Percentiles rank a stretch among this genome's conserved stretches.
Conservation (phyloP, 164 flowering plant genomes). For the Vitis riparia region DNA sequence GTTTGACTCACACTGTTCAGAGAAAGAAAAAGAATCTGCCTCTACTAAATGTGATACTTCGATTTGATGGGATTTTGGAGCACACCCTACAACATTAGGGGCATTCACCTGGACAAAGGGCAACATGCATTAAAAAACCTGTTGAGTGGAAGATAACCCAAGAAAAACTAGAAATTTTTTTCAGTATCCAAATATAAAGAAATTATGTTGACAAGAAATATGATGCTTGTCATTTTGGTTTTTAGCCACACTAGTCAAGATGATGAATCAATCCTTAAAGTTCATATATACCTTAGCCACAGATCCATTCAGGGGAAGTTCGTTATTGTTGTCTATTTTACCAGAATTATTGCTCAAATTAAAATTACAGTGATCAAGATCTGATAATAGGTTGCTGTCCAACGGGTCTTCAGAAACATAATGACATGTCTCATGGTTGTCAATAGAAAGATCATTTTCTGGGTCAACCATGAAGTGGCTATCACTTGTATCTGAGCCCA, state of each 20-base stretch:
- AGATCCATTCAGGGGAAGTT: conserved; percentile 9
- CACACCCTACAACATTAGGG: conserved; percentile 3
- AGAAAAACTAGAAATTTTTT: no score
- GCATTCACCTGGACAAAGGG: conserved; percentile 17
- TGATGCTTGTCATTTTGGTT: neutral
- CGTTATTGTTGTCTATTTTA: conserved; percentile 17
- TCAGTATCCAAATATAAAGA: no score
- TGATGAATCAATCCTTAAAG: neutral
- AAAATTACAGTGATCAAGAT: conserved; percentile 18
- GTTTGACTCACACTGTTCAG: conserved; percentile 18
- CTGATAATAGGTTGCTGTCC: conserved; percentile 18
- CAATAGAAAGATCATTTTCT: conserved; percentile 22
- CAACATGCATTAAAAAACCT: neutral
- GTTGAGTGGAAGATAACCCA: neutral
- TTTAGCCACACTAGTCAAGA: neutral
- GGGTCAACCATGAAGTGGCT: conserved; percentile 18
- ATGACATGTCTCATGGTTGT: conserved; percentile 13
- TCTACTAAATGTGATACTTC: conserved; percentile 14
- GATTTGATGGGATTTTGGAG: conserved; percentile 8
- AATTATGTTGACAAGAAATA: neutral
- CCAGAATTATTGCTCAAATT: conserved; percentile 14
- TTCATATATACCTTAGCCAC: conserved; percentile 22
- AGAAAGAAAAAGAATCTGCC: conserved; percentile 16
- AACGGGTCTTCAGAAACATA: conserved; percentile 24
- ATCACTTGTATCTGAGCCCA: conserved; percentile 25